These are phyloP conservation scores for Schrenkiella parvula DNA, from an alignment of 345 rosid species.

Conservation along the genomic window DNA sequence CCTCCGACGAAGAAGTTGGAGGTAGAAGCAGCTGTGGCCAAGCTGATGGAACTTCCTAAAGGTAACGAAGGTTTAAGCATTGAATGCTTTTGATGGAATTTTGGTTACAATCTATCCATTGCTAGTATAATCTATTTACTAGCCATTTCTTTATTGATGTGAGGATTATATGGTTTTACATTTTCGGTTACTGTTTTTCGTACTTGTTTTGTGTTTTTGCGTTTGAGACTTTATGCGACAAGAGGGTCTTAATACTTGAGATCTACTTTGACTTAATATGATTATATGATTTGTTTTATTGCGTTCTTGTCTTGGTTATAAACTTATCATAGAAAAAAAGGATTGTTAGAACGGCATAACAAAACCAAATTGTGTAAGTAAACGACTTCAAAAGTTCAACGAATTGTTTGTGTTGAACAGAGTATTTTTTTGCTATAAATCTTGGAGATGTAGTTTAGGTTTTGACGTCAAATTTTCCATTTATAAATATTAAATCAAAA, in stretches of 20 bases:
- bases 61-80: background rate
- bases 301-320: background rate
- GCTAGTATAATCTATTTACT: background rate
- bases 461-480: no score
- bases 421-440: no score
- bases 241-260: background rate
- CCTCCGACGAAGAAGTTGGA: background rate
- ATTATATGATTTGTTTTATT: background rate
- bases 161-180: background rate
- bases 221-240: background rate
- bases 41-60: conserved; percentile 3
- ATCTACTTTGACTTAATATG: background rate
- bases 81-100: background rate
- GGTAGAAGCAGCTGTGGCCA: background rate
- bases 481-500: no score
- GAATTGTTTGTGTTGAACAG: background rate
- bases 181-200: background rate
- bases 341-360: background rate
- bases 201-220: background rate
- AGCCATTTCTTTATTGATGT: background rate
- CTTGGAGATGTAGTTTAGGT: no score
- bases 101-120: background rate
- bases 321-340: background rate
- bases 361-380: background rate
- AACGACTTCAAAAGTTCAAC: background rate